Conservation (phyloP, 495 filamentous ascomycete genomes). For the Aspergillus avenaceus region DNA sequence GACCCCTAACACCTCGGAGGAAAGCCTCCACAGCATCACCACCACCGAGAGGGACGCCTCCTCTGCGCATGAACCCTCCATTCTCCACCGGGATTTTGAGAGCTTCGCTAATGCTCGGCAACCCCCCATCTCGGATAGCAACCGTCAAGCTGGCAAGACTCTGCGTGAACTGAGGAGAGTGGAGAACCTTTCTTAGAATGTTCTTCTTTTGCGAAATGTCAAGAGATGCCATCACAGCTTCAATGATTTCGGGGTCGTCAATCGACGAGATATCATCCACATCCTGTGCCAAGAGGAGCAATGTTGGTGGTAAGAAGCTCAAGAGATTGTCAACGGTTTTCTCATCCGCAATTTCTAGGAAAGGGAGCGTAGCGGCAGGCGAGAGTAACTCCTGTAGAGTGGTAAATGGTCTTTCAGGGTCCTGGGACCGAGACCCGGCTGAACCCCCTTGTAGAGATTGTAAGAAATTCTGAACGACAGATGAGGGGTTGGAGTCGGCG, state of each 20-base stretch:
- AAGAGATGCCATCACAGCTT: constrained; percentile 71
- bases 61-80: constrained; percentile 68
- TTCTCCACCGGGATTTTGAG: constrained; percentile 74
- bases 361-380: constrained; percentile 67
- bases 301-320: constrained; percentile 66
- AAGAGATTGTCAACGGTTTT: constrained; percentile 69
- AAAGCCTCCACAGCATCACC: constrained; percentile 88
- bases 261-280: constrained; percentile 50
- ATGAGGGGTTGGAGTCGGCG: constrained; percentile 51
- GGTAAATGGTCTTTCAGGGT: constrained; percentile 64
- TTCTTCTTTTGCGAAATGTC: constrained; percentile 73
- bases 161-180: constrained; percentile 87
- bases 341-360: constrained; percentile 62
- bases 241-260: constrained; percentile 60
- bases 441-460: constrained; percentile 66
- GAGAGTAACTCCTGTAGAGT: constrained; percentile 84
- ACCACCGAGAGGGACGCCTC: constrained; percentile 78
- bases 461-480: constrained; percentile 80
- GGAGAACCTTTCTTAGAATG: constrained; percentile 76
- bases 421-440: constrained; percentile 40
- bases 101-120: constrained; percentile 85
- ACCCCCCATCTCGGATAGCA: constrained; percentile 86
- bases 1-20: constrained; percentile 77
- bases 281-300: constrained; percentile 70
- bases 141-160: constrained; percentile 78